Base-by-base conservation (phyloP, 768 basidiomycete species). In the Epithele typhae region DNA sequence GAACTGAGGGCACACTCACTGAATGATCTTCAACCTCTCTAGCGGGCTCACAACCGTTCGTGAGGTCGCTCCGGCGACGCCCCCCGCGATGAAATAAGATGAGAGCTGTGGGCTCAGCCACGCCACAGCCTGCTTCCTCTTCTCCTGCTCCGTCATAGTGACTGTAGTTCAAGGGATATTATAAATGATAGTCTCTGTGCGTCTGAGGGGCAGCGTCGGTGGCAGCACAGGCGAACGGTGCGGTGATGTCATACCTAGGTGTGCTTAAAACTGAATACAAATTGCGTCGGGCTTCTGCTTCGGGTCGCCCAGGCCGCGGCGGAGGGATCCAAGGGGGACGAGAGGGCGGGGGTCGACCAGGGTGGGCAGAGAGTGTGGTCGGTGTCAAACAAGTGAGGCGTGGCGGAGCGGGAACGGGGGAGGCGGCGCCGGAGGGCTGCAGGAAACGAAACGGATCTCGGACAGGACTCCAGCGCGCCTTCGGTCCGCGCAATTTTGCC, bases 11-110 rank as follows among this genome's bases (percentile, higher is more conserved):
- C n/a, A 19, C 25, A 74, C 89, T 60, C 57, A 94, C 93, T 94
- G 85, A 51, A 99, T 96, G 60, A 99, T 97, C 68, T 99, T 99
- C 45, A 98, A 73, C 48, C 95, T 72, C 59, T 97, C 93, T 12
- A 97, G 65, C 9, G 94, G 95, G 56, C 82, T 86, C 40, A 98
- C 95, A 12, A 96, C 89, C 2, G 94, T 96, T 45, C 94, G 73
- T 48, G 87, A 91, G 8, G 90, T 82, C 27, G 79, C 77, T 23
- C 77, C 77, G 25, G 77, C 77, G 43, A 73, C 45, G 24, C 77
- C 77, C 27, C 77, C 77, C 1, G 79, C 77, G 48, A 79, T 66
- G 56, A 79, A 79, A 55, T 78, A 79, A 37, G 74, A 68, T 19
- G 64, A 54, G 23, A 71, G 55, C 45, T 72, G 68, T 5, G 69